A percentile compares a stretch with the other conserved stretches of the same genome.
These are phyloP conservation scores for Candida boleticola DNA, from an alignment of 805 yeast genomes.

Conservation along the genomic window DNA sequence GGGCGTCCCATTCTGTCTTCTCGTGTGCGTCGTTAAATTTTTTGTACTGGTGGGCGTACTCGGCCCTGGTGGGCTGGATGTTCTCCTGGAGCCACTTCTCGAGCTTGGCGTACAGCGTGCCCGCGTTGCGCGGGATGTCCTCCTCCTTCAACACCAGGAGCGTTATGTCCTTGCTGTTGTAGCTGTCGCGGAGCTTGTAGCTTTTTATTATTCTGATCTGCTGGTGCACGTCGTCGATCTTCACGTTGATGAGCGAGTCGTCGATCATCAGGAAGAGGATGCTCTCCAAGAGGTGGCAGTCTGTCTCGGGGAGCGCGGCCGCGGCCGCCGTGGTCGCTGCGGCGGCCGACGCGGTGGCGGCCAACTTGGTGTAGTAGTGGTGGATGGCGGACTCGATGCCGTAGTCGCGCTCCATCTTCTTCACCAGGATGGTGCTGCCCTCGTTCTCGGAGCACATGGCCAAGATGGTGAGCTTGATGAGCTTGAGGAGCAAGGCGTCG, in stretches of 20 bases:
- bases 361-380: background rate
- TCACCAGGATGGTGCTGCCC: slow-evolving; percentile 15
- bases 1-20: too few relatives aligned
- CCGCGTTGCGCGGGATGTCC: slow-evolving; percentile 20
- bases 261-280: slow-evolving; percentile 25
- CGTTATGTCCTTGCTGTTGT: slow-evolving; percentile 18
- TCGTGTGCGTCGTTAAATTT: background rate
- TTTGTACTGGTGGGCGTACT: slow-evolving; percentile 1
- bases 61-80: slow-evolving; percentile 11
- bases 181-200: slow-evolving; percentile 29
- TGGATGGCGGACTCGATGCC: slow-evolving; percentile 14
- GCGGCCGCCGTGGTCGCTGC: background rate
- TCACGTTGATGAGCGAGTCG: slow-evolving; percentile 19
- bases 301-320: background rate
- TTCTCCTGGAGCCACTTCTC: slow-evolving; percentile 22
- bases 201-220: slow-evolving; percentile 17
- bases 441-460: slow-evolving; percentile 21
- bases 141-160: slow-evolving; percentile 23
- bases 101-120: slow-evolving; percentile 15
- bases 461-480: slow-evolving; percentile 27
- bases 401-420: slow-evolving; percentile 16
- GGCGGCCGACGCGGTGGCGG: background rate
- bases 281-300: slow-evolving; percentile 14
- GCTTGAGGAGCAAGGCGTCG: slow-evolving; percentile 15
- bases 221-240: slow-evolving; percentile 25